Evolutionary conservation across 805 yeast genomes (phyloP).

Genomic region (Torulaspora franciscae): DNA sequence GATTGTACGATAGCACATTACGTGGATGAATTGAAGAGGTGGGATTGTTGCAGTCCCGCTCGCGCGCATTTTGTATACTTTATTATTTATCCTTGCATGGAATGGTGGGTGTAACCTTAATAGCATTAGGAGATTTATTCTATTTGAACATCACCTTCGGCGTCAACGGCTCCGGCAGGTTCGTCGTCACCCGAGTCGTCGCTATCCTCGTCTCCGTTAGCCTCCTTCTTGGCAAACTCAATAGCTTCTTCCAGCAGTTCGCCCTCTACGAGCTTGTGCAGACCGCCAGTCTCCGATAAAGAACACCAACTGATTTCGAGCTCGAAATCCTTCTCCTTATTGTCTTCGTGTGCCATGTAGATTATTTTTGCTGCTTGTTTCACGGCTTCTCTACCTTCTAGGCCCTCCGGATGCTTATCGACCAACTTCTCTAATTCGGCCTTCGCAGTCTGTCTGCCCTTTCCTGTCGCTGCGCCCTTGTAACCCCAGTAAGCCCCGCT

Average conservation of each 20-base stretch:
- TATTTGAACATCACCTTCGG: constrained; percentile 24
- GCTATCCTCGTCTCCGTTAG: constrained; percentile 33
- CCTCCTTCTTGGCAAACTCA: constrained; percentile 75
- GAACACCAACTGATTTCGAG: constrained; percentile 91
- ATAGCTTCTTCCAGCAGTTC: constrained; percentile 79
- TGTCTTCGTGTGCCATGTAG: constrained; percentile 93
- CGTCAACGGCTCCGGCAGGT: constrained; percentile 16
- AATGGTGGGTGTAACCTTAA: neutral
- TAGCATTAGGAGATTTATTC: constrained; percentile 8
- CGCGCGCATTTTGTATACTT: constrained; percentile 1
- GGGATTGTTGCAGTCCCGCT: constrained; percentile 5
- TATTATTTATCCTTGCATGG: constrained; percentile 5
- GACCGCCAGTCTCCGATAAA: constrained; percentile 66
- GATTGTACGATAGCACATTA: constrained; percentile 16
- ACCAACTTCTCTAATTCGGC: constrained; percentile 86
- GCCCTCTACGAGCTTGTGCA: constrained; percentile 75
- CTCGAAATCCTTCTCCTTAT: constrained; percentile 95
- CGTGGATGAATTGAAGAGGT: constrained; percentile 4
- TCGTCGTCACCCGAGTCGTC: constrained; percentile 24
- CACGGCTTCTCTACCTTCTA: constrained; percentile 76
- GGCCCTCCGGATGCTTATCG: constrained; percentile 39
- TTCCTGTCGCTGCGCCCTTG: constrained; percentile 95
- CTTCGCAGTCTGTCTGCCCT: constrained; percentile 97
- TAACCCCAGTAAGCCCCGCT: constrained; percentile 98
- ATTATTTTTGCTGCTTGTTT: constrained; percentile 92